Evolutionary conservation across 2,329 filamentous ascomycete species (phyloP).

Genomic region (Seiridium cupressi): DNA sequence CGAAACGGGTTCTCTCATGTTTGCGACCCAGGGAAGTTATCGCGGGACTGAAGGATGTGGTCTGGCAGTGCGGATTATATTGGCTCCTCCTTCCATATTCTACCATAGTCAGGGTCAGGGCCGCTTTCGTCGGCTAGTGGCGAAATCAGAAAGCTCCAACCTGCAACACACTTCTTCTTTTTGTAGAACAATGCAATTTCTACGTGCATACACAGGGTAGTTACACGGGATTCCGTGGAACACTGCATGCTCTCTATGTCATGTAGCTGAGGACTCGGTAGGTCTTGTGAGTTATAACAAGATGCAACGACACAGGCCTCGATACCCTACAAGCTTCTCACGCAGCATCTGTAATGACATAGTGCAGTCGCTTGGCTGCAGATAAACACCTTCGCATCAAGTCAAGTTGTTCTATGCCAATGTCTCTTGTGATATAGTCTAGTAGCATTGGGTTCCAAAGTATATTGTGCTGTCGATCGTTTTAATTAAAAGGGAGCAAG

Average conservation of each 20-base stretch:
- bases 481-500: no score
- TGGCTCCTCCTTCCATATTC: not conserved
- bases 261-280: not conserved
- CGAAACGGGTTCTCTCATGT: not conserved
- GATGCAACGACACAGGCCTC: not conserved
- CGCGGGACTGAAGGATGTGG: not conserved
- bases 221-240: not conserved
- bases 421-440: not conserved
- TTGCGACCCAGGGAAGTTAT: not conserved
- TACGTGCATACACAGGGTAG: constrained; percentile 1
- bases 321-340: not conserved
- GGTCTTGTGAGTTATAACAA: not conserved
- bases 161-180: not conserved
- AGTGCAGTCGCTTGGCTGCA: not conserved
- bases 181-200: not conserved
- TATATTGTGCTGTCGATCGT: no score
- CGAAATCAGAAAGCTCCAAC: no score
- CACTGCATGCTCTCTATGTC: not conserved
- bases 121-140: no score
- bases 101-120: not conserved
- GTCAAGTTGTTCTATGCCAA: not conserved
- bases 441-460: no score
- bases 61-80: not conserved
- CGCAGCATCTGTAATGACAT: no score
- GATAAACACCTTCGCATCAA: not conserved